Base-by-base conservation (phyloP, 441 rosid genomes). In the Erodium moschatum region DNA sequence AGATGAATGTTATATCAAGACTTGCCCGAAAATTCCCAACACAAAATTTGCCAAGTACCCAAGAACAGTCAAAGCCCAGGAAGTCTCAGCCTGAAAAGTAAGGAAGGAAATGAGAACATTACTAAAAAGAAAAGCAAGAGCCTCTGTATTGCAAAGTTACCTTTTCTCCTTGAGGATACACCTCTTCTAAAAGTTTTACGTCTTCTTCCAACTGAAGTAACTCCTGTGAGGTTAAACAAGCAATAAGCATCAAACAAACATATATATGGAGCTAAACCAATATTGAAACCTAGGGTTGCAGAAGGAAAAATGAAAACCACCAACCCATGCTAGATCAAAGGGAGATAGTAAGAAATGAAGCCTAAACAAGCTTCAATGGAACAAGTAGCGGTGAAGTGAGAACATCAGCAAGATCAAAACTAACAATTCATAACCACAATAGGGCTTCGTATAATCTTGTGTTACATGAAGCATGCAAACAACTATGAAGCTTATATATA, bases 121-220 rank as follows among this genome's bases (percentile, higher is more conserved):
- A 8, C 2, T 0, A 40, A 40, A 40, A 40, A 40, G 65, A 56
- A 38, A 13, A 27, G 44, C 64, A 60, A 33, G 38, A 33, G 38
- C 38, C 38, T 33, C 38, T 33, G 6, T 60, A 40, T 64, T 67
- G 65, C 27, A 29, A 61, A 66, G 29, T 65, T 74, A 91, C 99
- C 95, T 88, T 83, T 79, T 95, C 99, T 78, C 99, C 99, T 84
- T 95, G 99, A 72, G 99, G 99, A 69, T 95, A 95, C 88, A 90
- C 79, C 83, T 95, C 99, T 81, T 95, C 98, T 68, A 95, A 76
- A 82, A 95, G 87, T 67, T 92, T 92, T 67, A 95, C 98, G 73
- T 95, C 98, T 83, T 95, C 97, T 74, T 95, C 99, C 82, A 95
- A 70, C 71, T 84, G 98, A 72, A 87, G 88, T 81, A 95, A 67